Evolutionary conservation across 192 early-diverging fungal genomes (phyloP), one percentile per base, ranked within the genome.

Genomic region (Coemansia sp.): DNA sequence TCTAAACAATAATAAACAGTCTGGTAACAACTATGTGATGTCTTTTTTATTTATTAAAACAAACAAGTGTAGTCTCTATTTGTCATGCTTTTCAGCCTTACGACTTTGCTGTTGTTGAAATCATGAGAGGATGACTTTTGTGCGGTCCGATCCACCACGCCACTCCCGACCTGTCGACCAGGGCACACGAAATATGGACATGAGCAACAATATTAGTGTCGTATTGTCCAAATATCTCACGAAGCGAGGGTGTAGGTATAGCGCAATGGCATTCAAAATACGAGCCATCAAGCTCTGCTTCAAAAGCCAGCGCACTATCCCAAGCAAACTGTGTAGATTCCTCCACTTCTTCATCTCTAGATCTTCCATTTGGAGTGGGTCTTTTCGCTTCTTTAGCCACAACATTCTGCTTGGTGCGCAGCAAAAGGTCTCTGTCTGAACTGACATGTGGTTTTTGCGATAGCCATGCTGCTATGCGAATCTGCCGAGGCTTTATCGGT

Each of bases 241-340:
- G 56, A n/a, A 68, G 57, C 26, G 47, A 52, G 7, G 72, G 65
- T 29, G 49, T 64, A 10, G 72, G 26, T 5, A 75, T 34, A 3
- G 60, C 24, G n/a, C 72, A 76, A 3, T 56, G 52, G 14, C 72
- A 76, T 3, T 50, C 62, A 50, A 76, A 76, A 46, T 64, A 76
- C 22, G 48, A 35, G 17, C 53, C 53, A n/a, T 64, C 66, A 19
- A 68, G 43, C 3, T 17, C 48, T 1, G 65, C 52, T n/a, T 59
- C 60, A 22, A 75, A 75, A 28, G 46, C 38, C 3, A 58, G 56
- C 14, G 72, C 65, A 3, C 10, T 32, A 9, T 68, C 53, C 60
- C 60, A 60, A 11, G 29, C 2, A 29, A 30, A 10, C 2, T 35
- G 50, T 5, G 33, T 25, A 14, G 30, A 5, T 11, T 8, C 30